These are phyloP conservation scores for Calonectria henricotiae DNA, from an alignment of 2,329 filamentous ascomycete genomes.

Conservation along the genomic window DNA sequence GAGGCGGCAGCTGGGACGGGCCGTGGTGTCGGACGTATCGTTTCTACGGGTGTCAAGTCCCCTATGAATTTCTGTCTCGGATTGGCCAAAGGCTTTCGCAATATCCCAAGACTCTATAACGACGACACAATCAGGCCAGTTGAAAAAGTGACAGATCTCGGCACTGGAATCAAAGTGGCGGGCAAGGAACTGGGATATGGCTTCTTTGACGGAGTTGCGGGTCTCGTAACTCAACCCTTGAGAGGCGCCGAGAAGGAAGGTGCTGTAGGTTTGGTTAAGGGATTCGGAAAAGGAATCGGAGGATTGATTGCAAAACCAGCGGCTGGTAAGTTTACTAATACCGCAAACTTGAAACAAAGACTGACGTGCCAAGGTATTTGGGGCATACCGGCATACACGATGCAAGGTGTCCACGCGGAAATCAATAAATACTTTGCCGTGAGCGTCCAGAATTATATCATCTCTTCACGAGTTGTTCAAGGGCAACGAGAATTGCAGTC, in stretches of 20 bases:
- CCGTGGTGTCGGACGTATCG: conserved; percentile 80
- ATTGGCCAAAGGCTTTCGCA: conserved; percentile 89
- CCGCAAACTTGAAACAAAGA: conserved; percentile 8
- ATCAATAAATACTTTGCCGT: conserved; percentile 80
- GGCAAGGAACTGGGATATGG: conserved; percentile 85
- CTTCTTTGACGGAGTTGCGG: conserved; percentile 86
- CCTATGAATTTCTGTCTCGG: conserved; percentile 90
- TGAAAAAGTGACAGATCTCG: conserved; percentile 84
- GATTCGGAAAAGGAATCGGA: conserved; percentile 86
- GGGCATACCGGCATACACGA: conserved; percentile 84
- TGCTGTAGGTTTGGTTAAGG: conserved; percentile 79
- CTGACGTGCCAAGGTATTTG: conserved; percentile 67
- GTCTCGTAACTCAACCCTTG: conserved; percentile 84
- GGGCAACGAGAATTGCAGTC: conserved; percentile 77
- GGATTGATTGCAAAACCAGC: conserved; percentile 88
- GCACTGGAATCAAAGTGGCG: conserved; percentile 83
- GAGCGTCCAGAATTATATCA: conserved; percentile 84
- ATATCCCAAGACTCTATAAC: conserved; percentile 88
- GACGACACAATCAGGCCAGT: conserved; percentile 85
- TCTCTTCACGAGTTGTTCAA: conserved; percentile 82
- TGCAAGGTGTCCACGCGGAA: conserved; percentile 87
- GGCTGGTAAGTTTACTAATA: conserved; percentile 71
- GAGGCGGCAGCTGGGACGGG: conserved; percentile 78
- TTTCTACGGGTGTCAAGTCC: conserved; percentile 82
- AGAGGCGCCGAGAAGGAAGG: conserved; percentile 70